These are phyloP conservation scores for Ganoderma resinaceum DNA, from an alignment of 1,284 basidiomycete genomes.

Conservation along the genomic window DNA sequence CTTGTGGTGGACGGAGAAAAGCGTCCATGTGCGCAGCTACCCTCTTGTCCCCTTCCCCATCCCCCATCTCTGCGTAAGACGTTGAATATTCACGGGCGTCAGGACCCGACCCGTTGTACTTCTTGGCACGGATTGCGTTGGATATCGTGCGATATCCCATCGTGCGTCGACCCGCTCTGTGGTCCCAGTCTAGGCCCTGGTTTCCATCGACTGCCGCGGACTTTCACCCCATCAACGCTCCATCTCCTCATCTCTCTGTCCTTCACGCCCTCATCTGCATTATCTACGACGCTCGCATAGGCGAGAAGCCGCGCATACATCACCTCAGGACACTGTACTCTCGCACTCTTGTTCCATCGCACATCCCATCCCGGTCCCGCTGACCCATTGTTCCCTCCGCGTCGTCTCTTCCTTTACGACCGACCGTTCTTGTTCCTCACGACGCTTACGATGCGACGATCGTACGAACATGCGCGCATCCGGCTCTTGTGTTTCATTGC, in stretches of 20 bases:
- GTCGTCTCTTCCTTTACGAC: slow-evolving; percentile 8
- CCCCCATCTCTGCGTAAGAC: slow-evolving; percentile 18
- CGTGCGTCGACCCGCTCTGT: slow-evolving; percentile 1
- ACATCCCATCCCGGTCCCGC: slow-evolving; percentile 10
- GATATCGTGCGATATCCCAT: slow-evolving; percentile 3
- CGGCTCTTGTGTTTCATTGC: slow-evolving; percentile 17
- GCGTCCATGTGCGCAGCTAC: slow-evolving; percentile 21
- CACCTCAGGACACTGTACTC: slow-evolving; percentile 32
- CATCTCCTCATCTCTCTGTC: slow-evolving; percentile 2
- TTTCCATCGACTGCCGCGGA: background rate
- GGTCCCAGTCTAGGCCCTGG: slow-evolving; percentile 1
- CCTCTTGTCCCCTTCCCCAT: slow-evolving; percentile 22
- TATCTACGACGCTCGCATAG: slow-evolving; percentile 27
- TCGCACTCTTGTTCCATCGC: slow-evolving; percentile 31
- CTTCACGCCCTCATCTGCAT: slow-evolving; percentile 5
- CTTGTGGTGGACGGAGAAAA: slow-evolving; percentile 26
- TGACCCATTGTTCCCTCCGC: slow-evolving; percentile 19
- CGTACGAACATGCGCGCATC: slow-evolving; percentile 20
- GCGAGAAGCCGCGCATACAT: slow-evolving; percentile 27
- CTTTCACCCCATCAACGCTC: slow-evolving; percentile 4
- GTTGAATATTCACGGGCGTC: slow-evolving; percentile 19
- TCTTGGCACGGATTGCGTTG: slow-evolving; percentile 9
- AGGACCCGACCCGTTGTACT: background rate
- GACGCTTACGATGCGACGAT: slow-evolving; percentile 25
- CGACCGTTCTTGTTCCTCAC: slow-evolving; percentile 16